phyloP scores from a whole-genome alignment of 768 basidiomycete species.

The Boletales sp. region DNA sequence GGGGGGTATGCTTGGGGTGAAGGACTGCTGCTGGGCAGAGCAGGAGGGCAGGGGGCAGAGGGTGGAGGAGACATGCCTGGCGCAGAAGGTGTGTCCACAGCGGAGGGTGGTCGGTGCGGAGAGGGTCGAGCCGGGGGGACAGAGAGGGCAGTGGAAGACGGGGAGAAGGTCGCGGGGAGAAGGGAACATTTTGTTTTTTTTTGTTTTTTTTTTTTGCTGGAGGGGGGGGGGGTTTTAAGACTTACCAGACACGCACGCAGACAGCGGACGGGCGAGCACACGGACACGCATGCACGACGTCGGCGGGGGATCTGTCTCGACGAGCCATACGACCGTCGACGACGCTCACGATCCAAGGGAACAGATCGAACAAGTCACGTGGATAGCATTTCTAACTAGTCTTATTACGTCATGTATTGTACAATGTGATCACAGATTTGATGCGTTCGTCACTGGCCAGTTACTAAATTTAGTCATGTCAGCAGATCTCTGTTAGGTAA shows the following conservation, averaged over 20 bases:
- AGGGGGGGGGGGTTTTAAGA: slow-evolving; percentile 7
- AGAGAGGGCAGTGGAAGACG: slow-evolving; percentile 55
- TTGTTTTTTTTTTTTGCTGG: too few relatives aligned
- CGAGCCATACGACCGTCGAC: slow-evolving; percentile 14
- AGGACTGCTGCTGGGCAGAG: slow-evolving; percentile 13
- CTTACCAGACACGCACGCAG: slow-evolving; percentile 17
- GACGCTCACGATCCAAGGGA: slow-evolving; percentile 21
- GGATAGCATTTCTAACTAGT: neutral
- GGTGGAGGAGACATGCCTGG: slow-evolving; percentile 41
- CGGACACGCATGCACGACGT: slow-evolving; percentile 18
- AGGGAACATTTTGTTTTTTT: slow-evolving; percentile 28
- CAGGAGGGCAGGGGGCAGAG: slow-evolving; percentile 38
- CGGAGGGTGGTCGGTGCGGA: slow-evolving; percentile 53
- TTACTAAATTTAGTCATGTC: slow-evolving; percentile 8
- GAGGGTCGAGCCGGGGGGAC: slow-evolving; percentile 37
- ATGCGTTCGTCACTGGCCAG: slow-evolving; percentile 26
- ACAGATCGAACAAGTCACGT: slow-evolving; percentile 29
- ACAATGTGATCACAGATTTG: slow-evolving; percentile 28
- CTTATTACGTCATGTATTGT: slow-evolving; percentile 1
- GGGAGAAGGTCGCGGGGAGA: slow-evolving; percentile 29
- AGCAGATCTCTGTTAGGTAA: neutral
- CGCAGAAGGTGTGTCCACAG: slow-evolving; percentile 85
- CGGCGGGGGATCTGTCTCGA: slow-evolving; percentile 27
- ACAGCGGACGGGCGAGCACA: slow-evolving; percentile 9
- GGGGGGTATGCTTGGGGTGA: slow-evolving; percentile 39